Evolutionary conservation across 1,284 basidiomycete species (phyloP).

Genomic region (Ustanciosporium gigantosporum): DNA sequence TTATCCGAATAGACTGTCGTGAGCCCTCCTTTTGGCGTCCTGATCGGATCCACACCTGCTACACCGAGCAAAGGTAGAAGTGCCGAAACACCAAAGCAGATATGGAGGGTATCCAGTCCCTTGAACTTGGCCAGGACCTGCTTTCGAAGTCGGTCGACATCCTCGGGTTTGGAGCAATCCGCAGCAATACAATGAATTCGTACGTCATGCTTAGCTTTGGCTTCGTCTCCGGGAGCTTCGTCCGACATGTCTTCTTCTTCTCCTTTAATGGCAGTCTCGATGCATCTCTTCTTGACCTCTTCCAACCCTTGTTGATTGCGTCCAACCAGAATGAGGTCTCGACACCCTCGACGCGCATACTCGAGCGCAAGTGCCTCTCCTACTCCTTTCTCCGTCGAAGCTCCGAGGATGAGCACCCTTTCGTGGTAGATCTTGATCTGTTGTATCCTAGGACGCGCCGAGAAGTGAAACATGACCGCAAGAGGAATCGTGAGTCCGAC

Average conservation of each 20-base stretch:
- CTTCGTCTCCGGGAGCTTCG: conserved; percentile 33
- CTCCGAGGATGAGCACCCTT: conserved; percentile 78
- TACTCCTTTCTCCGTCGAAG: conserved; percentile 72
- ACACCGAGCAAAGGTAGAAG: conserved; percentile 76
- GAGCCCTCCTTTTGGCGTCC: conserved; percentile 58
- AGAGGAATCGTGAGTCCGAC: conserved; percentile 13
- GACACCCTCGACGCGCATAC: conserved; percentile 76
- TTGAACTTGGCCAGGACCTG: conserved; percentile 68
- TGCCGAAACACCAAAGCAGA: conserved; percentile 83
- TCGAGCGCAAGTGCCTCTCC: conserved; percentile 73
- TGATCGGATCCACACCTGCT: conserved; percentile 68
- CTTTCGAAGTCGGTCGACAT: conserved; percentile 71
- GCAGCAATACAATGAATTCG: conserved; percentile 63
- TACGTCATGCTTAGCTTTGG: conserved; percentile 44
- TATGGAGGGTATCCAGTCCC: conserved; percentile 80
- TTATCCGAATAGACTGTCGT: conserved; percentile 65
- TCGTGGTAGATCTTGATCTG: conserved; percentile 65
- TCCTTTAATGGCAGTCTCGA: conserved; percentile 14
- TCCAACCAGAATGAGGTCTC: conserved; percentile 74
- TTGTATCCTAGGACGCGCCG: conserved; percentile 17
- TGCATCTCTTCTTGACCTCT: conserved; percentile 70
- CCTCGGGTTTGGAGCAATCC: conserved; percentile 72
- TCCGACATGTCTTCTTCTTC: conserved; percentile 50
- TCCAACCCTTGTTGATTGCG: conserved; percentile 69
- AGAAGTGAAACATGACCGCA: conserved; percentile 19